Evolutionary conservation across 2,329 filamentous ascomycete genomes (phyloP), one percentile per base, ranked within the genome.

Genomic region (Talaromyces sp.): DNA sequence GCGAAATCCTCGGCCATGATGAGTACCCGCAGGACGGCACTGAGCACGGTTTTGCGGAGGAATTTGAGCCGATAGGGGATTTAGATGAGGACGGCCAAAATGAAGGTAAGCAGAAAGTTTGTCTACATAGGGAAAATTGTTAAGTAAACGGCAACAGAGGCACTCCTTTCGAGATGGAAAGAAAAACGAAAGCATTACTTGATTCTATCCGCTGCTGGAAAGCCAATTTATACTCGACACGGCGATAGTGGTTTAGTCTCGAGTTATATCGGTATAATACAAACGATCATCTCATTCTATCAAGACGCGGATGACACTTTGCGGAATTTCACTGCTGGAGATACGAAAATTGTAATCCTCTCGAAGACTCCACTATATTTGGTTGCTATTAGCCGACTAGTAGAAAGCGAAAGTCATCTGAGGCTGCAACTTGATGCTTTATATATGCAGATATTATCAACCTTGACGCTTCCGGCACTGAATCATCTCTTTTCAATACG

Each of bases 391-490:
- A 97, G 93, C 74, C 90, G 89, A 68, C 85, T 99, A 11, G 88
- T 90, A n/a, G 95, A 99, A 77, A 97, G 92, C 75, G 94, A 98
- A 74, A 82, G 87, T 4, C 94, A 99, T 76, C 85, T 99, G 22
- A 87, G 91, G 62, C 86, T 88, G 22, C 95, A 99, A 76, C 86
- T 99, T 2, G 93, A 97, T 69, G 93, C 94, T 13, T 81, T 99
- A 43, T 99, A 99, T 77, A 98, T 97, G 91, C 95, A 99, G 77
- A 97, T 99, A 61, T 79, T 99, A 31, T 98, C 95, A 1, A 99
- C 96, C 0, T 81, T 99, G 66, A 99, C 95, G 0, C 84, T 99
- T 9, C 94, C 95, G 0, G 90, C 87, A 15, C 85, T 99, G 69
- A 91, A 89, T 59, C 91, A 90, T 71, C 91, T 98, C 66, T 99